Conservation (phyloP, 441 rosid species). For the Sinapis alba region DNA sequence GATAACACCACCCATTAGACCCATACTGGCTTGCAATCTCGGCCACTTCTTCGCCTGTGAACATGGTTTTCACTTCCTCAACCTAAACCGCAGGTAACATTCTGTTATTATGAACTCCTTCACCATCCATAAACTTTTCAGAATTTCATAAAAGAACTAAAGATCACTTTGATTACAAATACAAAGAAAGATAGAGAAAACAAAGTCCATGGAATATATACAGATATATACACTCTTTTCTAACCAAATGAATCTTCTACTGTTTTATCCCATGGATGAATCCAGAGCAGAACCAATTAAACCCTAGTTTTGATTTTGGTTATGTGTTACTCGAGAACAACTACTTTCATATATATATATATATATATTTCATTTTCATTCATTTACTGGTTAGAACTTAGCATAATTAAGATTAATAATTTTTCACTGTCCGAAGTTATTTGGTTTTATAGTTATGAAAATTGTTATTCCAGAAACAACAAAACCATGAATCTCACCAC, state of each 20-base stretch:
- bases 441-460: conserved; percentile 1
- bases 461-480: not conserved
- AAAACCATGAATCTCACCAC: conserved; percentile 1
- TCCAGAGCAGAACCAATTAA: not conserved
- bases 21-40: not conserved
- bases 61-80: not conserved
- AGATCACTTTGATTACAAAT: not conserved
- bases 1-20: not conserved
- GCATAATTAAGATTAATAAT: not conserved
- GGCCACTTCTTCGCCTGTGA: not conserved
- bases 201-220: conserved; percentile 10
- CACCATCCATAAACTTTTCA: not conserved
- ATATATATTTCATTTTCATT: not conserved
- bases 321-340: not conserved
- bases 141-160: not conserved
- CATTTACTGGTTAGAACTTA: conserved; percentile 8
- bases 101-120: conserved; percentile 2
- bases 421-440: not conserved
- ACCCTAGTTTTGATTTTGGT: not conserved
- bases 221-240: not conserved
- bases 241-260: not conserved
- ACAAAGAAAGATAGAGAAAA: not conserved
- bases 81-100: conserved; percentile 7
- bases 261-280: not conserved
- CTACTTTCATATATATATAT: not conserved